Evolutionary conservation across 768 basidiomycete genomes (phyloP), one percentile per base, ranked within the genome.

Genomic region (Lactifluus volemus): DNA sequence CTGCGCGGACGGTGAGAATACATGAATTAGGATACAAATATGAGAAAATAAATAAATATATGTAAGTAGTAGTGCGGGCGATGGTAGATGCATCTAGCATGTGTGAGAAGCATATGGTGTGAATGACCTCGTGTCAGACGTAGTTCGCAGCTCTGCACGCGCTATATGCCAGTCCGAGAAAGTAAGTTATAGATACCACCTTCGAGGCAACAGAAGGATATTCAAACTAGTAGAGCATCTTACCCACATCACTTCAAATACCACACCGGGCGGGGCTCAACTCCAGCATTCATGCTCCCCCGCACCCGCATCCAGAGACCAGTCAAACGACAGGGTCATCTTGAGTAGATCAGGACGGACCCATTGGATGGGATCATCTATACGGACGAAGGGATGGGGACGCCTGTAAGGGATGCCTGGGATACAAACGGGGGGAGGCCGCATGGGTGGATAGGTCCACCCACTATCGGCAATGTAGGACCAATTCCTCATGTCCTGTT

Each of bases 251-350:
- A 34, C 32, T 41, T 21, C 4, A 15, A 29, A 12, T 32, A 6
- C 12, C 21, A 2, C 21, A 32, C n/a, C 21, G 30, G 53, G 54
- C 36, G 29, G 25, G 1, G 49, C 15, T 51, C 29, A 62, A 3
- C 14, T 32, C 61, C 56, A 58, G 14, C 32, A 12, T 3, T 30
- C 34, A 14, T 48, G 42, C 12, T 38, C 56, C 32, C 36, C 38
- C 4, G 30, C 38, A 3, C 53, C 61, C 11, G 56, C 61, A 11
- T 63, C 21, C 47, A 38, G 56, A 29, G 61, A 63, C 52, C 51
- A 63, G 19, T 63, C 42, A 14, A 58, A 49, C 47, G 17, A 53
- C 39, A 63, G 2, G 5, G 61, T 63, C 48, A 63, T 52, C 25
- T 58, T 42, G 32, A 58, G 12, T 15, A 63, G 12, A n/a, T 38